Evolutionary conservation across 345 rosid genomes (phyloP).

Genomic region (Sisymbrium irio): DNA sequence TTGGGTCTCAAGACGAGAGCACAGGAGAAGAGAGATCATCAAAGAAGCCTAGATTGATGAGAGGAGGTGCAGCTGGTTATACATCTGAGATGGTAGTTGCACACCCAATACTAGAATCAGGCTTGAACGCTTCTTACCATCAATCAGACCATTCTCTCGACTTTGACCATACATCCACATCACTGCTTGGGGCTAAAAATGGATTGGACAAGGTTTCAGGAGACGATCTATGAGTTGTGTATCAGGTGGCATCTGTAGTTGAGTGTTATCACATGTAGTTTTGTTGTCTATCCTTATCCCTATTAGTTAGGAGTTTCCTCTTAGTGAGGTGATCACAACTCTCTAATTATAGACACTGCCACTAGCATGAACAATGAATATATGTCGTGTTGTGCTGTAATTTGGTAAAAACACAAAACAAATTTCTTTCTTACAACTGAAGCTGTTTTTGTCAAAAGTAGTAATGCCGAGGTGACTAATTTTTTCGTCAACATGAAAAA

Average conservation of each 20-base stretch:
- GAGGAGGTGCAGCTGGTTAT: slow-evolving; percentile 39
- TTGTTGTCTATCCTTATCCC: slow-evolving; percentile 20
- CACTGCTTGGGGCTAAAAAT: slow-evolving; percentile 43
- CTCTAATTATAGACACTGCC: slow-evolving; percentile 26
- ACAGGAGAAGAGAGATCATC: slow-evolving; percentile 55
- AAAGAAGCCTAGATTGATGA: slow-evolving; percentile 65
- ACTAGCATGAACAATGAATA: slow-evolving; percentile 27
- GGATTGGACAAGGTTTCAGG: slow-evolving; percentile 55
- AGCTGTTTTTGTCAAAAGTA: not conserved
- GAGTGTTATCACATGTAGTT: slow-evolving; percentile 29
- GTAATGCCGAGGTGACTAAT: not conserved
- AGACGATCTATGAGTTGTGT: slow-evolving; percentile 37
- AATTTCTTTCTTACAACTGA: not conserved
- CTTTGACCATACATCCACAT: slow-evolving; percentile 56
- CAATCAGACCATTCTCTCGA: slow-evolving; percentile 46
- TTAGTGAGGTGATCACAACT: slow-evolving; percentile 25
- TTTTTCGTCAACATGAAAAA: too few relatives aligned
- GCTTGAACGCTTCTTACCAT: slow-evolving; percentile 59
- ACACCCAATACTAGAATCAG: slow-evolving; percentile 77
- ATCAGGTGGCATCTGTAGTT: slow-evolving; percentile 26
- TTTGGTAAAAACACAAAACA: slow-evolving; percentile 22
- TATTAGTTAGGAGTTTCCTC: slow-evolving; percentile 31
- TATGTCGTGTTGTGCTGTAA: slow-evolving; percentile 22
- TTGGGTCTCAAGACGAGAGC: slow-evolving; percentile 56
- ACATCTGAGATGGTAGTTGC: slow-evolving; percentile 53